Conservation (phyloP, 495 filamentous ascomycete genomes). For the Neurospora terricola region DNA sequence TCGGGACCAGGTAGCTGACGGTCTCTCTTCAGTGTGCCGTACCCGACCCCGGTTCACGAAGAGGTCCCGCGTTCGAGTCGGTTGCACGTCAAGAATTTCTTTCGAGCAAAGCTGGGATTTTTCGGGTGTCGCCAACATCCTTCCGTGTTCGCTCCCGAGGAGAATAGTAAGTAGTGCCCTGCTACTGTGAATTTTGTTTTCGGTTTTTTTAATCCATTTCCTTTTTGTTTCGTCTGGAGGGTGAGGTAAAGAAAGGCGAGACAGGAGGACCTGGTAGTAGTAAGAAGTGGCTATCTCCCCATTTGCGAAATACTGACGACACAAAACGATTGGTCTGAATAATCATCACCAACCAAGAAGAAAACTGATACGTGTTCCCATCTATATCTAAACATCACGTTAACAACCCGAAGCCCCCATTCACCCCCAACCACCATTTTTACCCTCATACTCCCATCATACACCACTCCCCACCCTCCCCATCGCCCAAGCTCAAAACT, state of each 20-base stretch:
- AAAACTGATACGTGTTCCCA: not conserved
- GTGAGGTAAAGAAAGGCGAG: not conserved
- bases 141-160: not conserved
- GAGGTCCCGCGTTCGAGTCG: not conserved
- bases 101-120: not conserved
- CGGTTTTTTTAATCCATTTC: not conserved
- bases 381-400: not conserved
- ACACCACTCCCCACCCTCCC: not conserved
- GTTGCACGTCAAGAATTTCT: not conserved
- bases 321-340: too few relatives aligned
- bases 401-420: not conserved
- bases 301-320: too few relatives aligned
- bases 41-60: not conserved
- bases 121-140: not conserved
- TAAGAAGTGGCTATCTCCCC: too few relatives aligned
- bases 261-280: not conserved
- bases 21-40: not conserved
- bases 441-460: not conserved
- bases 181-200: not conserved
- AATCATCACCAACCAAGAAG: too few relatives aligned
- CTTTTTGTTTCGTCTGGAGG: not conserved
- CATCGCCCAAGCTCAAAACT: not conserved
- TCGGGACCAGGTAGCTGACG: not conserved
- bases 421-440: not conserved
- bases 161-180: not conserved